These are phyloP conservation scores for Cercospora zeina DNA, from an alignment of 2,329 filamentous ascomycete species.

Conservation along the genomic window DNA sequence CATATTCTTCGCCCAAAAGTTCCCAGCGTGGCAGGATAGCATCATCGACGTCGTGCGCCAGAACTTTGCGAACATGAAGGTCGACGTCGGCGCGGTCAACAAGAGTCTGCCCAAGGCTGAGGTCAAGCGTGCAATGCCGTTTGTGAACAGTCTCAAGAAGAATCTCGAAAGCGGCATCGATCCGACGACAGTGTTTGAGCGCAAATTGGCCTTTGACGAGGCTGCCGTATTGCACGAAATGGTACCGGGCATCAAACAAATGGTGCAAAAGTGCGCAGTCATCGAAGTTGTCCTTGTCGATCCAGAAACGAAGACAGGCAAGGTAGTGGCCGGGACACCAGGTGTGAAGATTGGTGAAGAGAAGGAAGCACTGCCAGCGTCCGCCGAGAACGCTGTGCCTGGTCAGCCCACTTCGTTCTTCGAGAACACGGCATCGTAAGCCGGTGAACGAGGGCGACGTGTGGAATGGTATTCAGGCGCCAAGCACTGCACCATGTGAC, in stretches of 20 bases:
- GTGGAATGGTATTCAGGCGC: neutral
- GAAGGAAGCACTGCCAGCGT: conserved; percentile 56
- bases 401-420: conserved; percentile 81
- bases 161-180: conserved; percentile 66
- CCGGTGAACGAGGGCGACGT: neutral
- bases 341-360: conserved; percentile 58
- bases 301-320: conserved; percentile 67
- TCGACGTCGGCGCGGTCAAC: conserved; percentile 80
- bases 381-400: conserved; percentile 75
- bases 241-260: conserved; percentile 74
- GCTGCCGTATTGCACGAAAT: conserved; percentile 72
- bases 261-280: conserved; percentile 65
- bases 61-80: conserved; percentile 63
- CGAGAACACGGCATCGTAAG: conserved; percentile 60
- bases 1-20: conserved; percentile 76
- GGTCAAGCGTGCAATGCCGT: conserved; percentile 98
- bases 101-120: conserved; percentile 79
- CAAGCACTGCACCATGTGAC: neutral
- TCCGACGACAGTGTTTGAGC: conserved; percentile 72
- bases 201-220: conserved; percentile 87
- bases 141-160: conserved; percentile 84
- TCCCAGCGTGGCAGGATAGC: conserved; percentile 88
- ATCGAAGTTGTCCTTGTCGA: conserved; percentile 72
- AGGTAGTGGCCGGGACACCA: conserved; percentile 55
- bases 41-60: conserved; percentile 78